Conservation (phyloP, 441 rosid genomes). For the Erysimum cheiri region DNA sequence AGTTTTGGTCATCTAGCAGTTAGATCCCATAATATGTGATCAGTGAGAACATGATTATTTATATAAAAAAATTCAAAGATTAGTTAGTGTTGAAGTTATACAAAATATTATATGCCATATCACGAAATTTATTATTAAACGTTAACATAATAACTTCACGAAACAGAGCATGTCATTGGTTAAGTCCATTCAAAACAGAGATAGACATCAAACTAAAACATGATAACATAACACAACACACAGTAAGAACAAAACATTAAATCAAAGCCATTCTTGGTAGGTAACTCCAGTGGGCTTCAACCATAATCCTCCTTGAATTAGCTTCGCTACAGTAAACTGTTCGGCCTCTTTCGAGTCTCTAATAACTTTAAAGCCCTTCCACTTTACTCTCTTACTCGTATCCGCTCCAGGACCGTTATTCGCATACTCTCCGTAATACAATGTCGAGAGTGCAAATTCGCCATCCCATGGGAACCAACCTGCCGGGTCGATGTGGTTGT, state of each 20-base stretch:
- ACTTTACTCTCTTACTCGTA: slow-evolving; percentile 63
- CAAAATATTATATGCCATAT: not conserved
- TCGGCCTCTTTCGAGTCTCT: slow-evolving; percentile 54
- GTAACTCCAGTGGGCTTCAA: slow-evolving; percentile 65
- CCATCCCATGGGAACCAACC: slow-evolving; percentile 75
- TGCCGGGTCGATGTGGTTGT: slow-evolving; percentile 57
- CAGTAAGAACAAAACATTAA: not conserved
- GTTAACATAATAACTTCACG: slow-evolving; percentile 12
- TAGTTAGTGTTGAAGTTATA: not conserved
- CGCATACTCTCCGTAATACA: slow-evolving; percentile 71
- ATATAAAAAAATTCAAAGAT: not conserved
- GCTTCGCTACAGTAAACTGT: slow-evolving; percentile 67
- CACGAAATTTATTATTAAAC: slow-evolving; percentile 16
- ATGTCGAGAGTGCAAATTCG: slow-evolving; percentile 62
- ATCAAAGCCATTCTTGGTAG: slow-evolving; percentile 58
- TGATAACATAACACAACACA: no score
- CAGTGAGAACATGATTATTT: not conserved
- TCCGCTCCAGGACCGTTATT: slow-evolving; percentile 70
- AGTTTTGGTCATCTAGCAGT: not conserved
- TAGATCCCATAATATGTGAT: not conserved
- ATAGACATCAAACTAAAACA: slow-evolving; percentile 26
- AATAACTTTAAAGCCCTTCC: slow-evolving; percentile 66
- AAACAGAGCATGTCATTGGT: slow-evolving; percentile 2
- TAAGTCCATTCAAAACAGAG: slow-evolving; percentile 20
- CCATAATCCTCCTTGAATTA: slow-evolving; percentile 73